These are phyloP conservation scores for Grigorovia transvaalensis DNA, from an alignment of 805 yeast genomes.

Conservation along the genomic window DNA sequence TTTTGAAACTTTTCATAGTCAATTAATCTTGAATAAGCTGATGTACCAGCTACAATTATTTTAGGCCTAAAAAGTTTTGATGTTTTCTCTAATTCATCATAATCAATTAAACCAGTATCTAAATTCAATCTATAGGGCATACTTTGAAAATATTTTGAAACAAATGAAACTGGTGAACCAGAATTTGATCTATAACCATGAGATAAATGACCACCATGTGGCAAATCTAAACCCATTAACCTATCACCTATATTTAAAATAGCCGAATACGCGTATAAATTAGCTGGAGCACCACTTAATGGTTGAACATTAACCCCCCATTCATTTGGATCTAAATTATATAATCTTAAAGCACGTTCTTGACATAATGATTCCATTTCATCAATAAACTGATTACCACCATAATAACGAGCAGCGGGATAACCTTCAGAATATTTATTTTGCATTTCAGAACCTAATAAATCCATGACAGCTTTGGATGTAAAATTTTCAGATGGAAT, in stretches of 20 bases:
- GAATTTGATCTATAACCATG: constrained; percentile 93
- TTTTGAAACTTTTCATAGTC: constrained; percentile 85
- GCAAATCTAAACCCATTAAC: constrained; percentile 93
- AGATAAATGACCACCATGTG: constrained; percentile 96
- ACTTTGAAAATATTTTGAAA: constrained; percentile 91
- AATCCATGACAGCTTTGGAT: constrained; percentile 87
- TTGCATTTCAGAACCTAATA: constrained; percentile 92
- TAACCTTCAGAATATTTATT: constrained; percentile 98
- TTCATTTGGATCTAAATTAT: constrained; percentile 57
- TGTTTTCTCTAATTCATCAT: constrained; percentile 73
- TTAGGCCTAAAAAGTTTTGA: constrained; percentile 89
- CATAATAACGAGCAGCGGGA: constrained; percentile 96
- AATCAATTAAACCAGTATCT: constrained; percentile 84
- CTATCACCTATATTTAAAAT: constrained; percentile 83
- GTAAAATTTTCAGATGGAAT: constrained; percentile 97
- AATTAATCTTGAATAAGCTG: constrained; percentile 85
- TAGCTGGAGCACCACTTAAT: constrained; percentile 94
- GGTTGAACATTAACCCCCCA: constrained; percentile 99
- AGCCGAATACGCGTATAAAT: constrained; percentile 85
- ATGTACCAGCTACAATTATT: constrained; percentile 91
- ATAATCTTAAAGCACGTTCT: constrained; percentile 80
- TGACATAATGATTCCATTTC: constrained; percentile 84
- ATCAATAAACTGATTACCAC: constrained; percentile 95
- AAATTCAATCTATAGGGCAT: constrained; percentile 93
- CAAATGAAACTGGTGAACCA: constrained; percentile 73